Percentiles rank a stretch among this genome's conserved stretches.
Evolutionary conservation across 2,329 filamentous ascomycete species (phyloP).

Genomic region (Dothideomycetidae sp.): DNA sequence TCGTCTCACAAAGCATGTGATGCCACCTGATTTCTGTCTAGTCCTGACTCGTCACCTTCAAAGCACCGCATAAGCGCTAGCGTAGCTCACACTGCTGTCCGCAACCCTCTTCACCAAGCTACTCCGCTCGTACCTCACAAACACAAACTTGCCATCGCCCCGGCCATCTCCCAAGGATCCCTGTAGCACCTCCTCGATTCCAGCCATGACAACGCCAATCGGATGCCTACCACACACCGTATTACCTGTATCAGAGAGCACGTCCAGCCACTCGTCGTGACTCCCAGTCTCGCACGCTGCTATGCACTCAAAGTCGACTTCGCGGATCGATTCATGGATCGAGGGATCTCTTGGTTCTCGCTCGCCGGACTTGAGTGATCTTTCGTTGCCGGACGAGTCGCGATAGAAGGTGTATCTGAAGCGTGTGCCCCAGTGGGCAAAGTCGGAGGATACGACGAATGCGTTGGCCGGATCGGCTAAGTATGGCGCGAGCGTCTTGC

Average conservation of each 20-base stretch:
- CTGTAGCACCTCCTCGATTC: constrained; percentile 49
- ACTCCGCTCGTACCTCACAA: constrained; percentile 80
- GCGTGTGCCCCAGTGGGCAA: constrained; percentile 84
- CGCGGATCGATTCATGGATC: constrained; percentile 75
- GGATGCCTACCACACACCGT: constrained; percentile 92
- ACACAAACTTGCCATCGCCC: constrained; percentile 42
- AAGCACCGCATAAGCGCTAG: constrained; percentile 72
- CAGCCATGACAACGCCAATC: constrained; percentile 85
- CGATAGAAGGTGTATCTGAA: constrained; percentile 78
- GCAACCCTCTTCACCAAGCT: constrained; percentile 49
- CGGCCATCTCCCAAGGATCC: constrained; percentile 21
- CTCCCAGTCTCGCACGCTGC: constrained; percentile 65
- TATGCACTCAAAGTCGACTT: constrained; percentile 71
- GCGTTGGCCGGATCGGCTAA: constrained; percentile 59
- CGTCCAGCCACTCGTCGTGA: constrained; percentile 55
- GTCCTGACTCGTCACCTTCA: too few relatives aligned
- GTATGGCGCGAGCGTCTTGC: constrained; percentile 60
- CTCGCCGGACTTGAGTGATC: constrained; percentile 30
- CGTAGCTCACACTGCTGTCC: constrained; percentile 90
- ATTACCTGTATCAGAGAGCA: constrained; percentile 60
- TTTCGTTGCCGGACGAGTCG: constrained; percentile 30
- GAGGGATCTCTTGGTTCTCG: constrained; percentile 31
- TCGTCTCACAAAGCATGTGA: too few relatives aligned
- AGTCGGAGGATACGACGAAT: constrained; percentile 87
- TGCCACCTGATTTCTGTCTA: too few relatives aligned